phyloP scores from a whole-genome alignment of 2,329 filamentous ascomycete genomes.

The Fusarium buxicola region DNA sequence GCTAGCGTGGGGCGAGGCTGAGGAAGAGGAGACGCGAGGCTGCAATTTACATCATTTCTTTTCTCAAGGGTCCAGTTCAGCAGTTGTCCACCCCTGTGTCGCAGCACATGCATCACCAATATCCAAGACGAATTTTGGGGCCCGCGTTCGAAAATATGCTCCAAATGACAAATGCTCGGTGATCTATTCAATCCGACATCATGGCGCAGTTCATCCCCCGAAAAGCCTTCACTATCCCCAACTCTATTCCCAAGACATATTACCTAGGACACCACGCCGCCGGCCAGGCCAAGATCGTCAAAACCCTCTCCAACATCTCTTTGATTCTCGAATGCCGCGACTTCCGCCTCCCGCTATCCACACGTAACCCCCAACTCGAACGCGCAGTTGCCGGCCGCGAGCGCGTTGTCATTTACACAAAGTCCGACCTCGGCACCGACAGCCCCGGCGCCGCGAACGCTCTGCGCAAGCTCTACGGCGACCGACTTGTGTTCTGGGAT shows the following conservation, averaged over 20 bases:
- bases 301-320: conserved; percentile 82
- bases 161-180: not conserved
- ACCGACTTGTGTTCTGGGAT: conserved; percentile 58
- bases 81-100: not conserved
- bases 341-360: conserved; percentile 88
- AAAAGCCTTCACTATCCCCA: conserved; percentile 75
- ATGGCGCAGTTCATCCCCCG: conserved; percentile 76
- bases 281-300: conserved; percentile 81
- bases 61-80: conserved; percentile 6
- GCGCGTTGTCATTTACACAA: conserved; percentile 90
- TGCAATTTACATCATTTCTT: conserved; percentile 28
- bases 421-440: conserved; percentile 76
- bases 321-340: conserved; percentile 96
- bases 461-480: conserved; percentile 51
- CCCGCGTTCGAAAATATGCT: conserved; percentile 8
- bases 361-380: conserved; percentile 91
- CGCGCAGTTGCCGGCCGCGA: conserved; percentile 76
- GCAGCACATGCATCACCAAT: not conserved
- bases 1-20: conserved; percentile 39
- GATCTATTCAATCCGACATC: conserved; percentile 1
- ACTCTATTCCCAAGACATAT: conserved; percentile 86
- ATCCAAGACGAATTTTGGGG: not conserved
- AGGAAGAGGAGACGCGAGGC: conserved; percentile 29
- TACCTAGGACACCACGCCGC: conserved; percentile 93
- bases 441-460: conserved; percentile 43